Base-by-base conservation (phyloP, 2,329 filamentous ascomycete genomes). In the Aspergillus eucalypticola region DNA sequence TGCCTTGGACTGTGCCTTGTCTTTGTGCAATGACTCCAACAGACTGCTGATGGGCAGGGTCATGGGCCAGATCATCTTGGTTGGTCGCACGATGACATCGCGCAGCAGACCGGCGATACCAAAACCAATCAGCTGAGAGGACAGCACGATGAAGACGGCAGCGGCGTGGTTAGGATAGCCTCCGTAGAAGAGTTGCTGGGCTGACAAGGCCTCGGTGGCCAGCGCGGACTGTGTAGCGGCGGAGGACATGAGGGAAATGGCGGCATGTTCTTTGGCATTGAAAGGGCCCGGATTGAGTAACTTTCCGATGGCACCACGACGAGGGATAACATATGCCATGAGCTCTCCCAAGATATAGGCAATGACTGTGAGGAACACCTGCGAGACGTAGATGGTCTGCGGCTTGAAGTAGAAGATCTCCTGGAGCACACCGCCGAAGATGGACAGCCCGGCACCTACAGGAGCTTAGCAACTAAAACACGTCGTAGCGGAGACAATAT, bases 31-130 rank as follows among this genome's bases (percentile, higher is more conserved):
- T 15, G 39, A 55, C 53, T 55, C 53, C 2, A 55, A 17, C n/a
- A 55, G 41, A 55, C 39, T 55, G 35, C 3, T 46, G 39, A 55
- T 46, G 25, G 53, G 53, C 3, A 55, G 19, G 13, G 53, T 55
- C 53, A 55, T 55, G 53, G 53, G 53, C 53, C 53, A 55, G 53
- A 55, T 55, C 53, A 55, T 55, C 53, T 55, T 55, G 27, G 41
- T 46, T 5, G 53, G 53, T 10, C 53, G 53, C n/a, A 55, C 53
- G n/a, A 55, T 42, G 39, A 55, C 53, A 25, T 55, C 53, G 17
- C 53, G 53, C 25, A 55, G 21, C 8, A 55, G 53, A 8, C 53
- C 53, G n/a, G 53, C 53, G 21, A 55, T 55, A 11, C 53, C 53
- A 13, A 55, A 55, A 13, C 53, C 53, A 17, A 55, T 55, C 5